phyloP scores from a whole-genome alignment of 2,329 filamentous ascomycete genomes.

The Penicillium sp. region DNA sequence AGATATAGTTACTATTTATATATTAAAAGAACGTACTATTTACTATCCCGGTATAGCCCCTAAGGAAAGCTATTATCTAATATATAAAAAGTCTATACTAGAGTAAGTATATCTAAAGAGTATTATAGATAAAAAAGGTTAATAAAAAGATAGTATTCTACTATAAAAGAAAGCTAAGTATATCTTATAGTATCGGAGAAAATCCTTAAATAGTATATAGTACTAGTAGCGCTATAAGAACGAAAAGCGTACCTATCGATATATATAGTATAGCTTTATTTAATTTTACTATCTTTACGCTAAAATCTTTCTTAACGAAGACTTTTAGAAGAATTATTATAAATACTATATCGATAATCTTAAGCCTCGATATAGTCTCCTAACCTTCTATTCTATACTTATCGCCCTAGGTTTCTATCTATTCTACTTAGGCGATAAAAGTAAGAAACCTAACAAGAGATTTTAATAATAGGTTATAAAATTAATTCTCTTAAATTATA shows the following conservation, averaged over 20 bases:
- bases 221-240: slow-evolving; percentile 18
- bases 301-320: not conserved
- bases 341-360: slow-evolving; percentile 5
- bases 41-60: not conserved
- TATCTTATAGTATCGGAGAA: slow-evolving; percentile 14
- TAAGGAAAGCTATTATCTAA: not conserved
- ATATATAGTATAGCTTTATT: slow-evolving; percentile 7
- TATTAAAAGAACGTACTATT: not conserved
- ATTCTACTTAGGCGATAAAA: slow-evolving; percentile 8
- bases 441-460: slow-evolving; percentile 10
- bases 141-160: not conserved
- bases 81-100: not conserved
- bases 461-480: slow-evolving; percentile 17
- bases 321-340: slow-evolving; percentile 5
- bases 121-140: not conserved
- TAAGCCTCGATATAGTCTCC: slow-evolving; percentile 6
- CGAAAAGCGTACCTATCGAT: slow-evolving; percentile 10
- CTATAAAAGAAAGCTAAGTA: slow-evolving; percentile 8
- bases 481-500: slow-evolving; percentile 13
- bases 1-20: slow-evolving; percentile 22
- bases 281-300: slow-evolving; percentile 18
- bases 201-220: slow-evolving; percentile 2
- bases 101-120: not conserved
- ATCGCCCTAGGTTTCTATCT: slow-evolving; percentile 11
- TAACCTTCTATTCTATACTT: slow-evolving; percentile 13